These are phyloP conservation scores for Sarcodon sp. DNA, from an alignment of 768 basidiomycete species.

Conservation along the genomic window DNA sequence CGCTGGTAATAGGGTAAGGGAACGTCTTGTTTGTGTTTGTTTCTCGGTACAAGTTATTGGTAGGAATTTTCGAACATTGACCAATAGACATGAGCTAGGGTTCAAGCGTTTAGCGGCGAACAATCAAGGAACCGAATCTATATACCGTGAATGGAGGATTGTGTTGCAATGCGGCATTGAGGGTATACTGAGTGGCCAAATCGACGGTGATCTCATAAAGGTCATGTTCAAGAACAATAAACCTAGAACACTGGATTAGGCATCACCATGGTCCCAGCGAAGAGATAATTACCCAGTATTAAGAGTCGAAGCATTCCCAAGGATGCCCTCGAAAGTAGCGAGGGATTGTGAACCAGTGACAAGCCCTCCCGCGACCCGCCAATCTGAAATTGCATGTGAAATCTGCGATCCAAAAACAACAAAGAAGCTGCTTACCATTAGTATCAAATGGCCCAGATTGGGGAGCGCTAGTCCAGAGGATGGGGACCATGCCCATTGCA, in stretches of 20 bases:
- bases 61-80: constrained; percentile 52
- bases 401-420: constrained; percentile 4
- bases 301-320: constrained; percentile 50
- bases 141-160: constrained; percentile 53
- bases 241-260: constrained; percentile 27
- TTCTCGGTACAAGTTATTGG: constrained; percentile 71
- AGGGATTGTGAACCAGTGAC: constrained; percentile 55
- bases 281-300: constrained; percentile 36
- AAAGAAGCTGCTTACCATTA: constrained; percentile 32
- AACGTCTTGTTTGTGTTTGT: constrained; percentile 62
- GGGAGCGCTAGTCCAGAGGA: constrained; percentile 76
- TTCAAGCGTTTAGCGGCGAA: constrained; percentile 1
- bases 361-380: constrained; percentile 74
- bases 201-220: constrained; percentile 78
- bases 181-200: constrained; percentile 78
- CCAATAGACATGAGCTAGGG: constrained; percentile 62
- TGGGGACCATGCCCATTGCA: constrained; percentile 85
- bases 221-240: constrained; percentile 87
- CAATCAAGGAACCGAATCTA: not conserved
- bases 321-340: constrained; percentile 59
- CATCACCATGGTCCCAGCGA: constrained; percentile 7
- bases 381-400: constrained; percentile 36
- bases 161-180: constrained; percentile 60
- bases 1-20: constrained; percentile 24
- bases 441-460: constrained; percentile 52